These are phyloP conservation scores for Raddia distichophylla DNA, from an alignment of 176 grass and related monocot species.

Conservation along the genomic window DNA sequence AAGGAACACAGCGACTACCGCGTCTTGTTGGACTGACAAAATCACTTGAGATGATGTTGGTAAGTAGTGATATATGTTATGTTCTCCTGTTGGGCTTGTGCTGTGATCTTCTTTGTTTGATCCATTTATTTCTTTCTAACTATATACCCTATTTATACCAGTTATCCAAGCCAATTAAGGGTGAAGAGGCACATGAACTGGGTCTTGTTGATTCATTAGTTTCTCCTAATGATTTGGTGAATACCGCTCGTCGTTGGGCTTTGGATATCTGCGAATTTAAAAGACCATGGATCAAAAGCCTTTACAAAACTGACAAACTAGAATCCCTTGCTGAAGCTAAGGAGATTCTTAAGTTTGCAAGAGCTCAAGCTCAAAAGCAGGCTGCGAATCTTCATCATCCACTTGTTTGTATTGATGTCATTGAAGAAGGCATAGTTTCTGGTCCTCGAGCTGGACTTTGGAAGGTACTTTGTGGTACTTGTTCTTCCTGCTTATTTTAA, in stretches of 20 bases:
- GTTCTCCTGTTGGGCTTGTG: background rate
- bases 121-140: background rate
- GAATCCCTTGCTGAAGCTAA: constrained; percentile 82
- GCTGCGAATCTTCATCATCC: constrained; percentile 82
- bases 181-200: constrained; percentile 66
- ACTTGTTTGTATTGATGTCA: constrained; percentile 81
- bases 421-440: constrained; percentile 88
- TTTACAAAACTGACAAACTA: constrained; percentile 86
- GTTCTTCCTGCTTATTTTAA: background rate
- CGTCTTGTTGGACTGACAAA: constrained; percentile 90
- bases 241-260: constrained; percentile 70
- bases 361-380: constrained; percentile 79
- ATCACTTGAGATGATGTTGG: constrained; percentile 93
- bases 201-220: constrained; percentile 87
- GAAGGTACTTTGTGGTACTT: constrained; percentile 65
- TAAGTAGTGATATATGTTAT: constrained; percentile 39
- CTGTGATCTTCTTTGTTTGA: constrained; percentile 3
- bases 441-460: constrained; percentile 78
- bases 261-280: constrained; percentile 78
- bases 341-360: constrained; percentile 92
- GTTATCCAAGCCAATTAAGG: constrained; percentile 86
- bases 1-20: constrained; percentile 93
- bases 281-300: constrained; percentile 83
- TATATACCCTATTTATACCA: constrained; percentile 35
- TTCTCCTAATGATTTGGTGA: constrained; percentile 78